Evolutionary conservation across 1,139 yeast species (phyloP), one percentile per base, ranked within the genome.

Genomic region (Hansenula anomala): DNA sequence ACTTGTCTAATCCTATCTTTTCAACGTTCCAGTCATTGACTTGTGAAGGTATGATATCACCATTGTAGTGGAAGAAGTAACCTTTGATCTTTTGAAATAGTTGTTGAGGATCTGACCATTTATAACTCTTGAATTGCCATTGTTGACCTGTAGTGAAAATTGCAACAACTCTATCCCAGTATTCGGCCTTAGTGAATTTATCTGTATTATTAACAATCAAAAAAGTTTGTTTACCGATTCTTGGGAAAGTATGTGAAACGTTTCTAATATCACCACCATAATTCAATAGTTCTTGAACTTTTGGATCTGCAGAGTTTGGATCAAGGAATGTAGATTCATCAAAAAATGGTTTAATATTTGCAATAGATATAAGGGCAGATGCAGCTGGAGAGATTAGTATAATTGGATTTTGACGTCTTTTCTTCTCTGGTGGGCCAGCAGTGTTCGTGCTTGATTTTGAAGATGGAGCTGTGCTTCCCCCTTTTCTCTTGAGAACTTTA

Each of bases 121-220:
- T 85, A 62, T 92, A 92, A 53, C 81, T 79, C 54, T 86, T 78
- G 63, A 92, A 87, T 64, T 92, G 99, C 99, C 99, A 92, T 38
- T 82, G 73, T 64, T 92, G 98, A 15, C 99, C 98, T 2, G 97
- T 92, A 14, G 96, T 92, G 65, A 92, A 85, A 27, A 92, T 87
- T 0, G 96, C 97, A 36, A 92, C 86, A 2, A 94, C 97, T 43
- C 98, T 73, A 54, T 83, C 88, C 99, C 99, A 92, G 62, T 94
- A 89, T 56, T 92, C 98, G 4, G 96, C 96, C 57, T 89, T 90
- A 20, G 85, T 81, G 67, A 92, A 90, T 61, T 81, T 75, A 40
- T 89, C 95, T 7, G 89, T 89, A 44, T 85, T 85, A 58, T 87
- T 95, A 20, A 89, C 97, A 37, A 92, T 86, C 53, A 85, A 73